Percentiles rank a stretch among this genome's conserved stretches.
These are phyloP conservation scores for Catunica adiposa DNA, from an alignment of 2,329 filamentous ascomycete species.

Conservation along the genomic window DNA sequence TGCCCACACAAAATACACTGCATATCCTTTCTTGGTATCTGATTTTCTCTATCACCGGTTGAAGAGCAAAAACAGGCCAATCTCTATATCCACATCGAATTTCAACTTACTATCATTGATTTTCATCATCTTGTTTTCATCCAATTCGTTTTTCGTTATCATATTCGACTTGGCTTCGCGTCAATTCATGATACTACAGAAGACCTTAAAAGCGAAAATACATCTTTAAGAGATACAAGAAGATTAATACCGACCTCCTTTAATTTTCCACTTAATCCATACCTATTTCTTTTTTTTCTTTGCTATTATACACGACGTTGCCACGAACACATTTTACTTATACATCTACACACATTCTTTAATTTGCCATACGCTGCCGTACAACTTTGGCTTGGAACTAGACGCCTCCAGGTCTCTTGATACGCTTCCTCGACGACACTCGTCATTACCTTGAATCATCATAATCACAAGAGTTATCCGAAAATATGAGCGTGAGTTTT, in stretches of 20 bases:
- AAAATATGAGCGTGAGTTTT: conserved; percentile 11
- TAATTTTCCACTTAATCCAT: conserved; percentile 10
- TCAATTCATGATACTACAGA: neutral
- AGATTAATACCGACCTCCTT: conserved; percentile 9
- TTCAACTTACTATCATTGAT: conserved; percentile 1
- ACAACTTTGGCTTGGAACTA: neutral
- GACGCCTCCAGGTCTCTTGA: neutral
- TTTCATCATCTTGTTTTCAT: neutral
- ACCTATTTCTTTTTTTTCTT: too few relatives aligned
- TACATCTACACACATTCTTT: neutral
- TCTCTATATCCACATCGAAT: neutral
- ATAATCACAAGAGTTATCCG: neutral
- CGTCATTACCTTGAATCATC: neutral
- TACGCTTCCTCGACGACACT: neutral
- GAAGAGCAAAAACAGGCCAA: conserved; percentile 2
- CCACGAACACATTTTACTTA: neutral
- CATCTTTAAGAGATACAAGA: neutral
- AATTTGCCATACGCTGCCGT: neutral
- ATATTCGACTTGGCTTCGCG: neutral
- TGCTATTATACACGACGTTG: neutral
- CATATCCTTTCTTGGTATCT: neutral
- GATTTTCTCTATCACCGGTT: conserved; percentile 13
- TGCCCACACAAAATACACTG: neutral
- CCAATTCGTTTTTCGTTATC: neutral
- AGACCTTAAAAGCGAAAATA: neutral